Percentiles rank a stretch among this genome's conserved stretches.
Conservation (phyloP, 1,139 yeast species). For the Komagataea norvegica region DNA sequence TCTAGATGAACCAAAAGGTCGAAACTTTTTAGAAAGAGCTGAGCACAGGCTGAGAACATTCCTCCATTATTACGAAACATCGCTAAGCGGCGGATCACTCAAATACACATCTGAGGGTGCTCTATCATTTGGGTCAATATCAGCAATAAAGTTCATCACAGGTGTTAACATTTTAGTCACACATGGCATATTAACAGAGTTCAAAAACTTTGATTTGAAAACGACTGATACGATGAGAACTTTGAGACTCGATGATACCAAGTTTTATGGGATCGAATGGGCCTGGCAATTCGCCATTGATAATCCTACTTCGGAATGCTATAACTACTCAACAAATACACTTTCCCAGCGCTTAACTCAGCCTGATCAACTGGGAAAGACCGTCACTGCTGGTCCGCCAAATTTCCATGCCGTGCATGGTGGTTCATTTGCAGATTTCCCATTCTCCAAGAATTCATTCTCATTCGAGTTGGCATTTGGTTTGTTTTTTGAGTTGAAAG, state of each 20-base stretch:
- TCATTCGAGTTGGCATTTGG: constrained; percentile 31
- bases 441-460: constrained; percentile 33
- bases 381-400: constrained; percentile 18
- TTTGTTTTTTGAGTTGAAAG: constrained; percentile 29
- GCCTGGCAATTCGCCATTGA: constrained; percentile 38
- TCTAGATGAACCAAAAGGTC: no score
- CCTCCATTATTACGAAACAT: constrained; percentile 18
- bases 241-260: constrained; percentile 13
- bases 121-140: constrained; percentile 20
- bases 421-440: constrained; percentile 27
- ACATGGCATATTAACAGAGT: constrained; percentile 15
- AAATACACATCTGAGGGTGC: constrained; percentile 9
- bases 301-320: constrained; percentile 31
- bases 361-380: constrained; percentile 11
- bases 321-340: constrained; percentile 27
- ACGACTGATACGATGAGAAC: constrained; percentile 15
- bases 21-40: constrained; percentile 16
- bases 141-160: constrained; percentile 19
- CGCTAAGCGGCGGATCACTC: constrained; percentile 7
- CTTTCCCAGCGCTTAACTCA: constrained; percentile 14
- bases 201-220: constrained; percentile 19
- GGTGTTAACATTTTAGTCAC: constrained; percentile 15
- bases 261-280: constrained; percentile 30
- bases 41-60: constrained; percentile 16
- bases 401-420: constrained; percentile 27